phyloP scores from a whole-genome alignment of 2,329 filamentous ascomycete species.

The Cadophora malorum region DNA sequence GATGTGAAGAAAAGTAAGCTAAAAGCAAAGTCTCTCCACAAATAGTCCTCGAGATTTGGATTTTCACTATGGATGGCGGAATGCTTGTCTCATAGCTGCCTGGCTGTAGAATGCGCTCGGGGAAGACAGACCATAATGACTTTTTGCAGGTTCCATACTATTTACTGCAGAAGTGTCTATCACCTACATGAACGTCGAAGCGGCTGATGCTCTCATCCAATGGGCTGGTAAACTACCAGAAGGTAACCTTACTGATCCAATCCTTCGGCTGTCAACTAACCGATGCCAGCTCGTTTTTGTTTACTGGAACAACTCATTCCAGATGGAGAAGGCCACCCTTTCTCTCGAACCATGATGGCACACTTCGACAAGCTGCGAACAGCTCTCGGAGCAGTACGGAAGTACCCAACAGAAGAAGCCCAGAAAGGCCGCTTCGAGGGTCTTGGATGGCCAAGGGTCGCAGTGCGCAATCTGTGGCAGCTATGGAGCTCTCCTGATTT shows the following conservation, averaged over 20 bases:
- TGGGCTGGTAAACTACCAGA: constrained; percentile 78
- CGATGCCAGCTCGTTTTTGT: constrained; percentile 75
- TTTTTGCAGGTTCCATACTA: constrained; percentile 58
- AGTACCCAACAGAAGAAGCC: constrained; percentile 69
- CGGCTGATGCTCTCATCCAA: constrained; percentile 74
- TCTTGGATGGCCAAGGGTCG: constrained; percentile 71
- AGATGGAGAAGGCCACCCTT: constrained; percentile 78
- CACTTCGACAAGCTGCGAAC: constrained; percentile 85
- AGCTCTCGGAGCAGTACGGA: constrained; percentile 74
- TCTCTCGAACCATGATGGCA: constrained; percentile 82
- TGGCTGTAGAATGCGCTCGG: neutral
- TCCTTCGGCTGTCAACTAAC: constrained; percentile 21
- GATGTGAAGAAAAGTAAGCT: constrained; percentile 58
- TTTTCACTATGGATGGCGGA: neutral
- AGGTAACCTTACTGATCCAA: constrained; percentile 53
- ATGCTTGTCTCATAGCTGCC: neutral
- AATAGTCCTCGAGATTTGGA: neutral
- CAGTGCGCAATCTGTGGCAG: constrained; percentile 77
- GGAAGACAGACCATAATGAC: neutral
- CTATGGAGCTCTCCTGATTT: constrained; percentile 77
- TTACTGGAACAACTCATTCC: constrained; percentile 87
- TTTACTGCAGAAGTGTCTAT: constrained; percentile 91
- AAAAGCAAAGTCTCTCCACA: neutral
- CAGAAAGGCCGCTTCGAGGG: constrained; percentile 72
- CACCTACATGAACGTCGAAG: constrained; percentile 82